Base-by-base conservation (phyloP, 371 early-diverging fungal genomes). In the Mortierella sp. region DNA sequence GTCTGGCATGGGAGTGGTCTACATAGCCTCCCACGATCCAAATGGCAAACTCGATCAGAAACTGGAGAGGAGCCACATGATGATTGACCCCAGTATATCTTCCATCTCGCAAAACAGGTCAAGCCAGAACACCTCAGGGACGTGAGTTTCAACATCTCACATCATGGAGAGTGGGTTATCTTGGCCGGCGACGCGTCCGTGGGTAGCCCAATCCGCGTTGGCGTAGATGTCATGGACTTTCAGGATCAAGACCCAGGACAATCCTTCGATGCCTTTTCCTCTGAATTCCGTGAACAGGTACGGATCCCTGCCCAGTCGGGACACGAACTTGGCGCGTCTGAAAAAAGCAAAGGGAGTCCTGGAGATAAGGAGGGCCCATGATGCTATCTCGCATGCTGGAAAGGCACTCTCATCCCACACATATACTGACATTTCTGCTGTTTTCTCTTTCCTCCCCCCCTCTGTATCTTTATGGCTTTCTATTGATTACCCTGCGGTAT, bases 171-270 rank as follows among this genome's bases (percentile, higher is more conserved):
- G 21, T 74, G 74, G 74, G 74, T 74, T 31, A 40, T 63, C 48
- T 48, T 74, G n/a, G 74, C 52, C n/a, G 74, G 74, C 13, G 57
- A 59, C 57, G 63, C 60, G 16, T 67, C 74, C 17, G 17, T 54
- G 29, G 68, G 63, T 12, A 55, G 53, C 34, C 50, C 59, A 1
- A 45, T 63, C 27, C 74, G 57, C 17, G 47, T 67, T 2, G 74
- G 74, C 21, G 59, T 67, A 27, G 74, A 74, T 49, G 64, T 68
- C 52, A 68, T 68, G 64, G 76, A 74, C 60, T 74, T 74, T 57
- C 63, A 74, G 52, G 68, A 63, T 24, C 74, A 74, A 37, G 56
- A 55, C 9, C 64, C 60, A 40, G 64, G 57, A 31, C 68, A 68
- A 34, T 53, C 68, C 8, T 74, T 74, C n/a, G 68, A 74, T 4